These are phyloP conservation scores for Ustilago bromivora DNA, from an alignment of 1,284 basidiomycete genomes.

Conservation along the genomic window DNA sequence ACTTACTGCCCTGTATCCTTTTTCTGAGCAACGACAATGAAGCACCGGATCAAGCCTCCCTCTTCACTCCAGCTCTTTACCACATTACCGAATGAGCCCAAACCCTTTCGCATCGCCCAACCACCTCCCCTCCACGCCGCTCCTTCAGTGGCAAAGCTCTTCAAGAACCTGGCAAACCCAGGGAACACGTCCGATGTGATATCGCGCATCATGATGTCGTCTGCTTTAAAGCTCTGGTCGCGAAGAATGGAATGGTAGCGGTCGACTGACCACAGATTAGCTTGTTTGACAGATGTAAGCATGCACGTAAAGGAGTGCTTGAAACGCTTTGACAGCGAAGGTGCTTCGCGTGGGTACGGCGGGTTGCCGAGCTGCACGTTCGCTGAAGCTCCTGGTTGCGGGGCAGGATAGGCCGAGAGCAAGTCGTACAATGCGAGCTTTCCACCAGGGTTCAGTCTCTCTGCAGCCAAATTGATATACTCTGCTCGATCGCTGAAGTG, in stretches of 20 bases:
- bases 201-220: constrained; percentile 51
- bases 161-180: constrained; percentile 60
- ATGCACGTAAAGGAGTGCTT: constrained; percentile 44
- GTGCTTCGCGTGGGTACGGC: constrained; percentile 28
- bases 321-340: constrained; percentile 19
- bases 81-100: constrained; percentile 56
- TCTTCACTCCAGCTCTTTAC: constrained; percentile 59
- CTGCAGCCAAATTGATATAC: constrained; percentile 52
- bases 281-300: constrained; percentile 39
- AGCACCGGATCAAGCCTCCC: constrained; percentile 57
- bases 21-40: constrained; percentile 53
- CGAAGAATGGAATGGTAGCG: constrained; percentile 43
- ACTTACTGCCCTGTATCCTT: not conserved
- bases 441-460: constrained; percentile 52
- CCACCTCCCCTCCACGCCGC: constrained; percentile 56
- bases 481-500: constrained; percentile 58
- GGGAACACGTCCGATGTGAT: constrained; percentile 60
- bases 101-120: constrained; percentile 23
- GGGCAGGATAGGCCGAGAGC: constrained; percentile 56
- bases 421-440: constrained; percentile 61
- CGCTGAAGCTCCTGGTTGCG: constrained; percentile 9
- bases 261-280: constrained; percentile 50
- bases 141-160: constrained; percentile 45
- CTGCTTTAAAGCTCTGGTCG: constrained; percentile 21
- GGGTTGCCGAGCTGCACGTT: constrained; percentile 18